phyloP scores from a whole-genome alignment of 1,139 yeast species.

The Hanseniaspora gamundiae region DNA sequence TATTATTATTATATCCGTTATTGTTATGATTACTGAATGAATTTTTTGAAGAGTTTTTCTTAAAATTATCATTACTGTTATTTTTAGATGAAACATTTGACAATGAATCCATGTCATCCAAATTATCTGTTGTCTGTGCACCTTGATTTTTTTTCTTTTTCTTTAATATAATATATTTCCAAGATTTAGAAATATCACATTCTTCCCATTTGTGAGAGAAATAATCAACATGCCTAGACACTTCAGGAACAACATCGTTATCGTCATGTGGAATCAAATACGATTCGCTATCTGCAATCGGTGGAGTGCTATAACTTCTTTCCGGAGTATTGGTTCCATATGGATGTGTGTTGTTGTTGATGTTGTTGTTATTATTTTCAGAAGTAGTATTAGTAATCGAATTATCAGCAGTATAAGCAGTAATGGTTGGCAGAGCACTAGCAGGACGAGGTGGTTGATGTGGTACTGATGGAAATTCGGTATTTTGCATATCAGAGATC shows the following conservation, averaged over 20 bases:
- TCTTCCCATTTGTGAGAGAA: constrained; percentile 94
- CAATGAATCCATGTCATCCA: neutral
- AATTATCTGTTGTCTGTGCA: neutral
- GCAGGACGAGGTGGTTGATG: neutral
- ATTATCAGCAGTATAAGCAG: neutral
- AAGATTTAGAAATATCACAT: constrained; percentile 79
- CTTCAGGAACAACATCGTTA: constrained; percentile 66
- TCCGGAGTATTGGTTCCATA: constrained; percentile 11
- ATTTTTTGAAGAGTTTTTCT: neutral
- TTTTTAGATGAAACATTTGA: neutral
- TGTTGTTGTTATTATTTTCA: constrained; percentile 13
- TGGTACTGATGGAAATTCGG: neutral
- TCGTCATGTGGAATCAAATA: constrained; percentile 63
- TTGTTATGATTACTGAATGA: neutral
- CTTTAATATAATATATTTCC: constrained; percentile 83
- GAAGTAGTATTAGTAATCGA: neutral
- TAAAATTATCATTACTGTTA: neutral
- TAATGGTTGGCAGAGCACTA: neutral
- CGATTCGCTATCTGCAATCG: constrained; percentile 28
- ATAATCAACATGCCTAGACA: constrained; percentile 86
- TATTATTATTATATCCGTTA: neutral
- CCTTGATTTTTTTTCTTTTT: constrained; percentile 35
- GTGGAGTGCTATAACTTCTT: constrained; percentile 21
- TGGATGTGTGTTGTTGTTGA: constrained; percentile 11
- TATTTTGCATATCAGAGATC: neutral